Percentiles rank a stretch among this genome's conserved stretches.
Conservation (phyloP, 257 asterid genomes). For the Solanum piurae region DNA sequence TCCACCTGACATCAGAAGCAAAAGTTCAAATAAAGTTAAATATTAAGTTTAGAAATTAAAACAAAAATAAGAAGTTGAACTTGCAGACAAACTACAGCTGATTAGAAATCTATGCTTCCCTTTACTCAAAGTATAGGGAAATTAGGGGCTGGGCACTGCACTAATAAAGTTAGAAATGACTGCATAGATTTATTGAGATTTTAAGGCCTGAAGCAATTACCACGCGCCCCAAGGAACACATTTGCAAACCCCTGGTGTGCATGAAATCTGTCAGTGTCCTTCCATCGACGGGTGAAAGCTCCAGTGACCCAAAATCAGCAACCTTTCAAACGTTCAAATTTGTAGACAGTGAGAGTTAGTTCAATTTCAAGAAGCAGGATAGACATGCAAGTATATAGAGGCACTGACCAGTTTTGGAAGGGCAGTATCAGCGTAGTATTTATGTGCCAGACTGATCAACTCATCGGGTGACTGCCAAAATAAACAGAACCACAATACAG, state of each 20-base stretch:
- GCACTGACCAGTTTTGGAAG: conserved; percentile 83
- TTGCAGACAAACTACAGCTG: neutral
- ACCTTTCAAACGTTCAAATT: conserved; percentile 31
- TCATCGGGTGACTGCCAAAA: conserved; percentile 66
- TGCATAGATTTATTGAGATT: neutral
- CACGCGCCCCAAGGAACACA: conserved; percentile 95
- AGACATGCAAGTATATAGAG: neutral
- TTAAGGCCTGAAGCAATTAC: conserved; percentile 18
- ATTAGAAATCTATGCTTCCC: neutral
- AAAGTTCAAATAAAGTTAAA: neutral
- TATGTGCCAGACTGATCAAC: conserved; percentile 69
- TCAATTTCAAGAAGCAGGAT: neutral
- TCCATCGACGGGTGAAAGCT: conserved; percentile 99
- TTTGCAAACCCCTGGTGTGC: conserved; percentile 94
- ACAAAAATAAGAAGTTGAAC: neutral
- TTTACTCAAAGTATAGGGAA: neutral
- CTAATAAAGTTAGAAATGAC: neutral
- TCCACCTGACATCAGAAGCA: conserved; percentile 45
- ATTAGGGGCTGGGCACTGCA: neutral
- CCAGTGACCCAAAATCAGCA: conserved; percentile 95
- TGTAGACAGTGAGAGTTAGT: conserved; percentile 6
- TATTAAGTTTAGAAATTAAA: neutral
- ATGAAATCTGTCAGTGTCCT: conserved; percentile 94
- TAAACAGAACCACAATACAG: conserved; percentile 7
- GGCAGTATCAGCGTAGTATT: conserved; percentile 80